Base-by-base conservation (phyloP, 1,284 basidiomycete genomes). In the Sutorius eximius region DNA sequence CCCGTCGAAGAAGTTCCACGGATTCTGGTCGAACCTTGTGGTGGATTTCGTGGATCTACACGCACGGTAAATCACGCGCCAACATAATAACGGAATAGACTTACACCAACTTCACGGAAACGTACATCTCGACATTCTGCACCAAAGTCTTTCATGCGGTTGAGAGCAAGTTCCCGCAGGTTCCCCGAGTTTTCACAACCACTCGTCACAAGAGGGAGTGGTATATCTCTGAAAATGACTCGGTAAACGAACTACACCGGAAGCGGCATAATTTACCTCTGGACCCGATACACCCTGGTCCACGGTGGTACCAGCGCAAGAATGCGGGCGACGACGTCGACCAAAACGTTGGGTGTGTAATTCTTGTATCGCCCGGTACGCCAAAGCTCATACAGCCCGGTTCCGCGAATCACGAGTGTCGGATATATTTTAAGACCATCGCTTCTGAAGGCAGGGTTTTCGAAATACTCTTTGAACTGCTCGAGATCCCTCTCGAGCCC, bases 401-500 rank as follows among this genome's bases (percentile, higher is more conserved):
- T 99, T 9, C 97, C 97, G 37, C 97, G 86, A 70, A 99, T 99
- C 53, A 99, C 97, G 49, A 99, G 78, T 0, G 97, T 98, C 12
- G 97, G 97, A 74, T 99, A 99, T 48, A 99, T 93, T 74, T 99
- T 99, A 57, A 99, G 79, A 1, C 97, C 97, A 68, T 99, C 96
- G 46, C 93, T 95, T 55, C 97, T 80, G 78, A 98, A 99, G 0
- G 92, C 92, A 4, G 97, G 97, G 68, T 98, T 99, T 75, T 99
- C 97, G 67, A 99, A 99, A 71, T 96, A 99, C 62, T 92, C 91
- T 71, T 98, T 96, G 82, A 99, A 99, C 70, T 99, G 97, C 71
- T 96, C 96, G 55, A 99, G 86, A 71, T 99, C 96, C 45, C 96
- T 85, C 76, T 99, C 96, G 52, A 97, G 84, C 41, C 96, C 96